These are phyloP conservation scores for Chaetomium tenue DNA, from an alignment of 495 filamentous ascomycete genomes.

Conservation along the genomic window DNA sequence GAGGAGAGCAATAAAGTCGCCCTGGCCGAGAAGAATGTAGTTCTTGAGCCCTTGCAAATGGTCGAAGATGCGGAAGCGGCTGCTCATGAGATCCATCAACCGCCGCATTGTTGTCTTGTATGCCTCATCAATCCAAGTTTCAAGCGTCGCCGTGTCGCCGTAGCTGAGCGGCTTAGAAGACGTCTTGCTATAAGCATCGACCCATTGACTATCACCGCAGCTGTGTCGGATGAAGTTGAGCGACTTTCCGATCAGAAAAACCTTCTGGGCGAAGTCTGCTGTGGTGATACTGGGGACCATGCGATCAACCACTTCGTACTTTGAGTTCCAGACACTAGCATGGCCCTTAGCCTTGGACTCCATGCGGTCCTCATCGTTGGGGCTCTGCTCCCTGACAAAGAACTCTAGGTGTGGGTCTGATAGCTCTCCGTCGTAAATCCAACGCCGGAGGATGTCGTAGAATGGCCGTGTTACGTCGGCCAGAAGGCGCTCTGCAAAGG, in stretches of 20 bases:
- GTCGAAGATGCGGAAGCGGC: slow-evolving; percentile 89
- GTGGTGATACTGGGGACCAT: slow-evolving; percentile 94
- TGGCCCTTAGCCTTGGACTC: slow-evolving; percentile 63
- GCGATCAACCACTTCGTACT: slow-evolving; percentile 79
- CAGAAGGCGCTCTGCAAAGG: slow-evolving; percentile 90
- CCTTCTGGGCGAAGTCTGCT: slow-evolving; percentile 86
- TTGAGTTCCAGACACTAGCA: slow-evolving; percentile 95
- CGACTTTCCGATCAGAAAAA: slow-evolving; percentile 96
- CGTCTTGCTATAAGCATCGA: slow-evolving; percentile 91
- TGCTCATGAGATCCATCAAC: slow-evolving; percentile 88
- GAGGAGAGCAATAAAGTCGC: slow-evolving; percentile 94
- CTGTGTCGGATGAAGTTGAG: slow-evolving; percentile 97
- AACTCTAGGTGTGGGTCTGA: slow-evolving; percentile 95
- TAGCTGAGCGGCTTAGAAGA: slow-evolving; percentile 90
- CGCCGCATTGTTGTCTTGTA: slow-evolving; percentile 97
- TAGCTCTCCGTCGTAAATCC: slow-evolving; percentile 98
- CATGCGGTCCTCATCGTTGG: slow-evolving; percentile 43
- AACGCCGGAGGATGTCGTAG: slow-evolving; percentile 91
- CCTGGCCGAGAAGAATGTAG: slow-evolving; percentile 90
- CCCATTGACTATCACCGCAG: slow-evolving; percentile 92
- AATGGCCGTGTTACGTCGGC: slow-evolving; percentile 92
- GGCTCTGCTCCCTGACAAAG: slow-evolving; percentile 77
- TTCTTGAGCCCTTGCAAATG: slow-evolving; percentile 91
- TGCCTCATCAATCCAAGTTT: slow-evolving; percentile 91
- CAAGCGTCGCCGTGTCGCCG: slow-evolving; percentile 87